A percentile compares a stretch with the other conserved stretches of the same genome.
Evolutionary conservation across 352 stramenopile species (phyloP).

Genomic region (Phytophthora pisi): DNA sequence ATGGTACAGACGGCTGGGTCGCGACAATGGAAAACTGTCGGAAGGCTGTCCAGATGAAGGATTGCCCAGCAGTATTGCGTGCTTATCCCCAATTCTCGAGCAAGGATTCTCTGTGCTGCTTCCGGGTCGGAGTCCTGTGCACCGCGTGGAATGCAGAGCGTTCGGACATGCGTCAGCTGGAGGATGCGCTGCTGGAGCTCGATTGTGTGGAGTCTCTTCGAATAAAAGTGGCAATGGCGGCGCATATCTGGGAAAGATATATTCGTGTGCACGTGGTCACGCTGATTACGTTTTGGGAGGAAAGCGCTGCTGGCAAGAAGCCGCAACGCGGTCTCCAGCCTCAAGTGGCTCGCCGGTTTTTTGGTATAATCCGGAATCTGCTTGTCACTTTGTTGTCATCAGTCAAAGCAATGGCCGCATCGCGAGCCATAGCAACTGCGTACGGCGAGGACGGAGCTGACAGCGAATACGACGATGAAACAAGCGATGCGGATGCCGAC

Average conservation of each 20-base stretch:
- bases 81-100: constrained; percentile 69
- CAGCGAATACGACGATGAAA: constrained; percentile 39
- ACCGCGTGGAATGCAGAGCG: constrained; percentile 82
- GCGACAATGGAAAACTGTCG: constrained; percentile 66
- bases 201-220: constrained; percentile 45
- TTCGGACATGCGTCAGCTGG: constrained; percentile 85
- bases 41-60: constrained; percentile 69
- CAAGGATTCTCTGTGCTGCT: constrained; percentile 66
- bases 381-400: constrained; percentile 49
- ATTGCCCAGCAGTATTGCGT: constrained; percentile 58
- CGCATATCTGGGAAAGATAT: constrained; percentile 84
- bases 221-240: constrained; percentile 65
- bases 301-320: constrained; percentile 69
- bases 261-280: constrained; percentile 83
- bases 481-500: constrained; percentile 28
- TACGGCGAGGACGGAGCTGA: constrained; percentile 26
- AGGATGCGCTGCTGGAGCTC: constrained; percentile 72
- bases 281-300: constrained; percentile 84
- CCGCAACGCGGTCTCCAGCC: constrained; percentile 75
- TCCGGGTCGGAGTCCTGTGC: constrained; percentile 67
- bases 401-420: constrained; percentile 30
- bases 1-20: constrained; percentile 60
- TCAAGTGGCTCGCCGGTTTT: constrained; percentile 77
- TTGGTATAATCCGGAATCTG: constrained; percentile 73
- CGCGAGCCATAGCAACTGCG: constrained; percentile 1